Evolutionary conservation across 1,284 basidiomycete species (phyloP).

Genomic region (Rhodotorula sp.): DNA sequence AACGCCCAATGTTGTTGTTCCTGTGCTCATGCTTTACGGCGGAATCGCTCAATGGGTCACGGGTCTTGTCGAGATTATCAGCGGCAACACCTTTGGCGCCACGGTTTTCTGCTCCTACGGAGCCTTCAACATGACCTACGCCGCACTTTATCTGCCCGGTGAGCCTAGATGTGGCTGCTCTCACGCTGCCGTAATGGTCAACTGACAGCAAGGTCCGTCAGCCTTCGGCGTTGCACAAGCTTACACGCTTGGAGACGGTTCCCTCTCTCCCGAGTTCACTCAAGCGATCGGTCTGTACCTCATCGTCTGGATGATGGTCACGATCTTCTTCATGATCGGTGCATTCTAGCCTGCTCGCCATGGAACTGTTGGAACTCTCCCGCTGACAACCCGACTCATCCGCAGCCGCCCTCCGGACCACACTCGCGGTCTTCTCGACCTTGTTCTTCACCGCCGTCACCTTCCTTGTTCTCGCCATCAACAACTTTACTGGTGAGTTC

Average conservation of each 20-base stretch:
- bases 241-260: slow-evolving; percentile 11
- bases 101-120: slow-evolving; percentile 19
- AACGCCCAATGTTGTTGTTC: slow-evolving; percentile 9
- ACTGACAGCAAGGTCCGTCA: not conserved
- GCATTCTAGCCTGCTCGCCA: too few relatives aligned
- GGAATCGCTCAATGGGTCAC: slow-evolving; percentile 21
- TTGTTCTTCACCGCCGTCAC: slow-evolving; percentile 19
- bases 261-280: slow-evolving; percentile 14
- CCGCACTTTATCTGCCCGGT: slow-evolving; percentile 26
- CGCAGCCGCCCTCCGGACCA: slow-evolving; percentile 21
- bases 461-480: slow-evolving; percentile 28
- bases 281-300: slow-evolving; percentile 28
- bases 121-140: slow-evolving; percentile 29
- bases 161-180: not conserved
- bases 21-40: slow-evolving; percentile 24
- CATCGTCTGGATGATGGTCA: slow-evolving; percentile 19
- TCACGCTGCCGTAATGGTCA: too few relatives aligned
- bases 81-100: slow-evolving; percentile 27
- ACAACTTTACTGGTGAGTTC: not conserved
- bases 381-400: not conserved
- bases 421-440: slow-evolving; percentile 21
- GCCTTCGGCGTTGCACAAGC: slow-evolving; percentile 9
- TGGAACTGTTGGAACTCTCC: not conserved
- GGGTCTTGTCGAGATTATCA: slow-evolving; percentile 28
- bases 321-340: slow-evolving; percentile 22